These are phyloP conservation scores for Dactylella cylindrospora DNA, from an alignment of 2,329 filamentous ascomycete species.

Conservation along the genomic window DNA sequence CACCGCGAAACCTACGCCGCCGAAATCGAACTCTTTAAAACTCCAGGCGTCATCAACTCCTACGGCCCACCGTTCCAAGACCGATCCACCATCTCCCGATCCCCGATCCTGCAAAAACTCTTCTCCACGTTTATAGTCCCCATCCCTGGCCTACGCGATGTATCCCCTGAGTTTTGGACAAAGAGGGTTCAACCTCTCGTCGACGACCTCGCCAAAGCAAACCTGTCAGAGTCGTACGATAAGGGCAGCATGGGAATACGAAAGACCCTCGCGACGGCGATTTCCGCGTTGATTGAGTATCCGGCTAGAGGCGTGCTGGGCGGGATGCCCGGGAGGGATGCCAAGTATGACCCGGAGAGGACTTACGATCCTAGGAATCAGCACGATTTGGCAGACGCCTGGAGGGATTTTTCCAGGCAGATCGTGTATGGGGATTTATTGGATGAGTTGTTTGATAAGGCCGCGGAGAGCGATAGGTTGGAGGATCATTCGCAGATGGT, in stretches of 20 bases:
- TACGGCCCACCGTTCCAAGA: conserved; percentile 70
- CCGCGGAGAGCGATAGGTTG: conserved; percentile 63
- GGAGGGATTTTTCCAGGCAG: conserved; percentile 67
- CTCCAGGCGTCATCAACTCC: conserved; percentile 62
- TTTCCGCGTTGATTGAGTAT: conserved; percentile 69
- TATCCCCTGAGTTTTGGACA: conserved; percentile 67
- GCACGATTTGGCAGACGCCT: conserved; percentile 62
- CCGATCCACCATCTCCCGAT: conserved; percentile 55
- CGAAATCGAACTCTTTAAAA: conserved; percentile 73
- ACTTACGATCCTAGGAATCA: conserved; percentile 54
- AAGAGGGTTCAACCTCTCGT: conserved; percentile 64
- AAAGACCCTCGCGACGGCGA: conserved; percentile 72
- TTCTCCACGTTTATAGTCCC: conserved; percentile 66
- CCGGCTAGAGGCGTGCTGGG: conserved; percentile 67
- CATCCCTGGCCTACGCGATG: conserved; percentile 66
- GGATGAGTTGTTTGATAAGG: conserved; percentile 65
- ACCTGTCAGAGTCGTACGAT: conserved; percentile 79
- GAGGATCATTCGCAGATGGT: conserved; percentile 65
- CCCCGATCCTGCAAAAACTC: conserved; percentile 69
- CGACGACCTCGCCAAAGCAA: conserved; percentile 64
- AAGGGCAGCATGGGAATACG: conserved; percentile 72
- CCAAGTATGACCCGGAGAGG: conserved; percentile 61
- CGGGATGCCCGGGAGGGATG: conserved; percentile 57
- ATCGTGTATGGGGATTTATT: conserved; percentile 69
- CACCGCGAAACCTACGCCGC: conserved; percentile 61